phyloP scores from a whole-genome alignment of 306 rosid species.

The Oxytropis ochrocephala region DNA sequence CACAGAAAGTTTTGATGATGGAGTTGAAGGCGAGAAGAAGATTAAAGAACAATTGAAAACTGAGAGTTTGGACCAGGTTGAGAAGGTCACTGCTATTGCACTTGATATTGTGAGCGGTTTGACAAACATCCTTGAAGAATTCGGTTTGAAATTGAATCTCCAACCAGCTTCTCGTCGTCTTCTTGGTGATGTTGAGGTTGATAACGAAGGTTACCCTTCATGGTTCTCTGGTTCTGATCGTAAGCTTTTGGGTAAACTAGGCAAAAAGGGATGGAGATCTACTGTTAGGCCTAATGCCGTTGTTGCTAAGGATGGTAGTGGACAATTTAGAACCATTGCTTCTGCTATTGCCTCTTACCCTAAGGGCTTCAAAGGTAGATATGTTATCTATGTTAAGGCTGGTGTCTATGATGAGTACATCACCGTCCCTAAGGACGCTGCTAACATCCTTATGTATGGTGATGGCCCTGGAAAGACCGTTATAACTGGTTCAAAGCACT shows the following conservation, averaged over 20 bases:
- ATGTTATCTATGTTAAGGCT: constrained; percentile 55
- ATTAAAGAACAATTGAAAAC: neutral
- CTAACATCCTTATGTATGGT: constrained; percentile 49
- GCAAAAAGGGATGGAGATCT: neutral
- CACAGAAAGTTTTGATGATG: constrained; percentile 31
- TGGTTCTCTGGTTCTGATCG: constrained; percentile 53
- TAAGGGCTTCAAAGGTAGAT: constrained; percentile 21
- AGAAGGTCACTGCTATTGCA: constrained; percentile 41
- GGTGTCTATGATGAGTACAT: constrained; percentile 54
- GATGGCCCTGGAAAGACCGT: constrained; percentile 59
- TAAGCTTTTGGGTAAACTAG: constrained; percentile 29
- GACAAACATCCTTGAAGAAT: constrained; percentile 14
- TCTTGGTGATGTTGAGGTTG: constrained; percentile 24
- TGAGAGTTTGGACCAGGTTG: neutral
- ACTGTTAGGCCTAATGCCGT: constrained; percentile 22
- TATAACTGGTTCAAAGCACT: constrained; percentile 43
- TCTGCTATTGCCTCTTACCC: constrained; percentile 53
- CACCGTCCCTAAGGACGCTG: constrained; percentile 12
- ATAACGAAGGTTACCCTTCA: constrained; percentile 32
- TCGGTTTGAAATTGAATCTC: constrained; percentile 31
- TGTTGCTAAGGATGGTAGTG: constrained; percentile 77
- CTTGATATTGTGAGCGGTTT: constrained; percentile 41
- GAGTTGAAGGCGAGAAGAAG: constrained; percentile 12
- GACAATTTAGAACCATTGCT: constrained; percentile 37
- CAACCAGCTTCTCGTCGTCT: constrained; percentile 45